These are phyloP conservation scores for Hypoxylon sp. DNA, from an alignment of 2,329 filamentous ascomycete genomes.

Conservation along the genomic window DNA sequence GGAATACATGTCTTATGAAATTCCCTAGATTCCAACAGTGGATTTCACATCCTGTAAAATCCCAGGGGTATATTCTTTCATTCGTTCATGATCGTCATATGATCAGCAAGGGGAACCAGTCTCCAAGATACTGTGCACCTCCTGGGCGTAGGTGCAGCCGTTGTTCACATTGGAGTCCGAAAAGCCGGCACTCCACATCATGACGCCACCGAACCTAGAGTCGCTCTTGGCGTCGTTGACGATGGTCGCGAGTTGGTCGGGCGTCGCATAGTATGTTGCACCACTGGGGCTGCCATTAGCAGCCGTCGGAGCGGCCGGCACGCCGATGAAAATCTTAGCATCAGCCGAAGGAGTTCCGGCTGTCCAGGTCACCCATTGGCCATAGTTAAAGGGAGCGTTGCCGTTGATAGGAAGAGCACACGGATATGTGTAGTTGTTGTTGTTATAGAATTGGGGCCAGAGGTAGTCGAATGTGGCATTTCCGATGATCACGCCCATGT, in stretches of 20 bases:
- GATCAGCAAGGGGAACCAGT: constrained; percentile 51
- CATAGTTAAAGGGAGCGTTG: constrained; percentile 57
- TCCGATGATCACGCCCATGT: constrained; percentile 58
- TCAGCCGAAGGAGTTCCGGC: constrained; percentile 52
- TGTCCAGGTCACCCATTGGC: constrained; percentile 55
- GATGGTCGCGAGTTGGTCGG: constrained; percentile 52
- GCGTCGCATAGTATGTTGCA: constrained; percentile 56
- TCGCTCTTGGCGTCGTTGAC: constrained; percentile 51
- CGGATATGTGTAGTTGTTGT: constrained; percentile 53
- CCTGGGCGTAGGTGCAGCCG: constrained; percentile 60
- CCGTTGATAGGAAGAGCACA: constrained; percentile 56
- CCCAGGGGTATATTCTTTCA: neutral
- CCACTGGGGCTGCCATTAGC: constrained; percentile 55
- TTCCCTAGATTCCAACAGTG: neutral
- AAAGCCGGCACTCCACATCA: constrained; percentile 61
- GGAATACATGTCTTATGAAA: neutral
- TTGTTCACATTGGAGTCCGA: constrained; percentile 56
- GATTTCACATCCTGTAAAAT: neutral
- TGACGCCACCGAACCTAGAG: constrained; percentile 56
- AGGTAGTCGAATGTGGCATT: constrained; percentile 60
- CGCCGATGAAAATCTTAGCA: constrained; percentile 59
- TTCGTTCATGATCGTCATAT: neutral
- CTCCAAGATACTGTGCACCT: constrained; percentile 56
- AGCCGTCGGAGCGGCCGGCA: constrained; percentile 56
- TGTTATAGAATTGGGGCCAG: constrained; percentile 66